These are phyloP conservation scores for Melampsora larici-populina DNA, from an alignment of 1,284 basidiomycete genomes.

Conservation along the genomic window DNA sequence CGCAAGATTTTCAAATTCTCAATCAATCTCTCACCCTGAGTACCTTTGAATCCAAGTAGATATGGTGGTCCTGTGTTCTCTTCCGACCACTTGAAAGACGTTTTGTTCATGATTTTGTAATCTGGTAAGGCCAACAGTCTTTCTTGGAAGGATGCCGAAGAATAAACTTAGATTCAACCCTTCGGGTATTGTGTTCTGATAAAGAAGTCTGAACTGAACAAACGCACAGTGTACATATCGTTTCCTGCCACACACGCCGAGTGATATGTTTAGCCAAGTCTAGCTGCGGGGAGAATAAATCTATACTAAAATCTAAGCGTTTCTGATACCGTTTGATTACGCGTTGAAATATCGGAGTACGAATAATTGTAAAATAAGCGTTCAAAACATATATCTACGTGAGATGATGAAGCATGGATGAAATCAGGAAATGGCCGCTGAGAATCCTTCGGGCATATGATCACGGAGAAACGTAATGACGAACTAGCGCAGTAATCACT, in stretches of 20 bases:
- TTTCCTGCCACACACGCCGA: conserved; percentile 78
- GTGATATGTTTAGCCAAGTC: conserved; percentile 66
- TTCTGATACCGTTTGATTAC: conserved; percentile 59
- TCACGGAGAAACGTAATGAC: not conserved
- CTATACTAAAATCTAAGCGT: conserved; percentile 74
- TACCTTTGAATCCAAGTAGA: conserved; percentile 66
- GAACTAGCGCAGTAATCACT: conserved; percentile 2
- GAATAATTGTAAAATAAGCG: conserved; percentile 50
- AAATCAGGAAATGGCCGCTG: not conserved
- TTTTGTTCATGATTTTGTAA: conserved; percentile 11
- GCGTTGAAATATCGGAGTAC: conserved; percentile 47
- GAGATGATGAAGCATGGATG: not conserved
- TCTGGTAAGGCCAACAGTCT: conserved; percentile 58
- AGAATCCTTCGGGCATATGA: conserved; percentile 19
- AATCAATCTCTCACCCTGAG: conserved; percentile 69
- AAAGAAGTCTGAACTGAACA: conserved; percentile 58
- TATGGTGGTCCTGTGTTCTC: conserved; percentile 60
- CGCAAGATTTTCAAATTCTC: conserved; percentile 70
- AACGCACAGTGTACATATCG: conserved; percentile 62
- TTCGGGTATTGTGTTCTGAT: conserved; percentile 63
- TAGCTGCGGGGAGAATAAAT: conserved; percentile 73
- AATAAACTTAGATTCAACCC: conserved; percentile 65
- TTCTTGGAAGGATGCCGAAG: conserved; percentile 57
- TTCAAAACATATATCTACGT: conserved; percentile 48
- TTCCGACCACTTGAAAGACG: conserved; percentile 17